phyloP scores from a whole-genome alignment of 129 eudicot genomes.

The Calendula officinalis region DNA sequence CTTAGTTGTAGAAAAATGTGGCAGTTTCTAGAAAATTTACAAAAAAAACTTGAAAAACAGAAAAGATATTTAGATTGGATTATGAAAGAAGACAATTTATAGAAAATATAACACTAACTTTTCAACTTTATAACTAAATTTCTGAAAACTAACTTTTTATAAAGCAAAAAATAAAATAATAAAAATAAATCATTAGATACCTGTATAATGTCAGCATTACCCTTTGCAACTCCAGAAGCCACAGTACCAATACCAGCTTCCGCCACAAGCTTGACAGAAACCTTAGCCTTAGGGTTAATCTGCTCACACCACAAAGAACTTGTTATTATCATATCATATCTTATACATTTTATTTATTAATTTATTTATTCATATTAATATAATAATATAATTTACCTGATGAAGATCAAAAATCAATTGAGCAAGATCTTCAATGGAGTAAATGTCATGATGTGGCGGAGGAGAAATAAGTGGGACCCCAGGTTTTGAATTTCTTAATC shows the following conservation, averaged over 20 bases:
- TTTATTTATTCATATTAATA: neutral
- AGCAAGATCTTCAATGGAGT: constrained; percentile 99
- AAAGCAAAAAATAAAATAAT: no score
- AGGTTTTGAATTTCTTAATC: constrained; percentile 94
- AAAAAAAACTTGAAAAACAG: no score
- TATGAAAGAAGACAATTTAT: no score
- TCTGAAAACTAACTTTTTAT: no score
- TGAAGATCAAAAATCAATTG: constrained; percentile 96
- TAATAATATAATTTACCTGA: constrained; percentile 53
- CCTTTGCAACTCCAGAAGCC: constrained; percentile 99
- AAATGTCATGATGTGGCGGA: constrained; percentile 98
- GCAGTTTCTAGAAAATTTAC: no score
- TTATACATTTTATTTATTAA: neutral
- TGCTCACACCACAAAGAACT: constrained; percentile 35
- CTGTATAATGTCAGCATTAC: constrained; percentile 98
- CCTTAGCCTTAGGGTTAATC: constrained; percentile 98
- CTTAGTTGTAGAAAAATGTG: no score
- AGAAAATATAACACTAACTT: no score
- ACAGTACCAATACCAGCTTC: constrained; percentile 99
- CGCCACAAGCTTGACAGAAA: constrained; percentile 96
- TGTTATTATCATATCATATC: neutral
- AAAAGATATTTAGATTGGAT: no score
- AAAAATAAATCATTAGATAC: constrained; percentile 29
- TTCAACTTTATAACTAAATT: no score
- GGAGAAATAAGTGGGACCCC: constrained; percentile 99